Evolutionary conservation across 2,329 filamentous ascomycete genomes (phyloP).

Genomic region (Pyricularia pennisetigena): DNA sequence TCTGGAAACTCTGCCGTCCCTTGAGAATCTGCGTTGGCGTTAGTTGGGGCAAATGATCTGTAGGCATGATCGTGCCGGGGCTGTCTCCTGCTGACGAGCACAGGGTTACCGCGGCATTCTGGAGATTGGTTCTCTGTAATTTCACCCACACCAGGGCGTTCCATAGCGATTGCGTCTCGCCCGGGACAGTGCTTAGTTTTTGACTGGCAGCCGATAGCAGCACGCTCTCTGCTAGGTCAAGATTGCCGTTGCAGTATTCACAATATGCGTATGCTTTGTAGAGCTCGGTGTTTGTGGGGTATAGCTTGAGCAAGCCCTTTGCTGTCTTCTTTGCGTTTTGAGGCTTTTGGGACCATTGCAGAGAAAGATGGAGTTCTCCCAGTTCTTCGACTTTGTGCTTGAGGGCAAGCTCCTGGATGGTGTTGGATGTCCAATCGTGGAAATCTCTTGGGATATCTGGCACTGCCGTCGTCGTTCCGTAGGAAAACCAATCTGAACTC

Average conservation of each 20-base stretch:
- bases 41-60: slow-evolving; percentile 6
- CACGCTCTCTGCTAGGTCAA: slow-evolving; percentile 50
- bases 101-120: slow-evolving; percentile 25
- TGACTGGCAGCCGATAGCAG: slow-evolving; percentile 51
- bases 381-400: slow-evolving; percentile 37
- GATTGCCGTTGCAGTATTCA: slow-evolving; percentile 50
- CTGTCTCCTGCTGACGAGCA: slow-evolving; percentile 26
- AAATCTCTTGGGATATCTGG: slow-evolving; percentile 16
- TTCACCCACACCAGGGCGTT: slow-evolving; percentile 59
- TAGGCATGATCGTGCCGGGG: slow-evolving; percentile 2
- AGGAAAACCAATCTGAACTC: slow-evolving; percentile 32
- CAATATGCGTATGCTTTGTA: slow-evolving; percentile 75
- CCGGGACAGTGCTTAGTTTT: slow-evolving; percentile 27
- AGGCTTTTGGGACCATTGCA: slow-evolving; percentile 49
- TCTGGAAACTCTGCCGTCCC: slow-evolving; percentile 39
- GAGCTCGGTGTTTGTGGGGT: slow-evolving; percentile 52
- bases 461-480: slow-evolving; percentile 17
- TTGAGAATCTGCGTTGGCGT: slow-evolving; percentile 39
- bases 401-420: slow-evolving; percentile 47
- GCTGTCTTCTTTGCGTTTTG: slow-evolving; percentile 56
- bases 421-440: slow-evolving; percentile 38
- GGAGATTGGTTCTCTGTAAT: slow-evolving; percentile 31
- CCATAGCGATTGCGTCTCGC: slow-evolving; percentile 31
- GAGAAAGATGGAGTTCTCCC: slow-evolving; percentile 60
- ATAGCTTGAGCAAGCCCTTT: slow-evolving; percentile 62